phyloP scores from a whole-genome alignment of 768 basidiomycete genomes.

The Boletus coccyginus region DNA sequence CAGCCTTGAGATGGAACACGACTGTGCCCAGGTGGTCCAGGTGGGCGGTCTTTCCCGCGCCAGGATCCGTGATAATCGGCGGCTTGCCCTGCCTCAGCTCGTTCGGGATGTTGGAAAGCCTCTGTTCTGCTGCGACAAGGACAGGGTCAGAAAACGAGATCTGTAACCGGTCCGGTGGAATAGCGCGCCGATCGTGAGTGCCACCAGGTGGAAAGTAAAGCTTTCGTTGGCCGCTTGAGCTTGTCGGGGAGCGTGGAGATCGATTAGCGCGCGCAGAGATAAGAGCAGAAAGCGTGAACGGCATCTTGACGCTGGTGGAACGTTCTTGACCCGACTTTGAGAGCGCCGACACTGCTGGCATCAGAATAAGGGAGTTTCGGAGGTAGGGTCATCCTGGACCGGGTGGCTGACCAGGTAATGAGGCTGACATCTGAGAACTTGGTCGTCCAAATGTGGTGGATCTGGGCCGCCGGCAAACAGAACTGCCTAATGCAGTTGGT shows the following conservation, averaged over 20 bases:
- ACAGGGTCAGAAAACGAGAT: constrained; percentile 24
- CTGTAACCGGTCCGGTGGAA: constrained; percentile 15
- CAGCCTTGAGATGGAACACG: neutral
- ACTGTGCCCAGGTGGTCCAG: neutral
- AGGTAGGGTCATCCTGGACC: neutral
- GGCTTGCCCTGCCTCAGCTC: neutral
- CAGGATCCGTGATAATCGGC: neutral
- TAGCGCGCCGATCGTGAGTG: constrained; percentile 6
- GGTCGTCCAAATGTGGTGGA: neutral
- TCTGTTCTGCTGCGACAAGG: constrained; percentile 18
- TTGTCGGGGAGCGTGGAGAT: neutral
- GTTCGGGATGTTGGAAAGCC: constrained; percentile 1
- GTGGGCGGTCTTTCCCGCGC: neutral
- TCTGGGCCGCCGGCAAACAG: neutral
- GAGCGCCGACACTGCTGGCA: neutral
- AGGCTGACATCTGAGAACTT: constrained; percentile 8
- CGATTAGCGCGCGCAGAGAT: neutral
- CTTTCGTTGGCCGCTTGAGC: neutral
- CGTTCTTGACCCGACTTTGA: neutral
- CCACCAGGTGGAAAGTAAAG: constrained; percentile 15
- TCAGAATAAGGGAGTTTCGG: neutral
- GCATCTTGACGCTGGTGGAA: constrained; percentile 14
- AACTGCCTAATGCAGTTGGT: neutral
- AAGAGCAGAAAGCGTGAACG: neutral
- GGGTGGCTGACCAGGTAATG: constrained; percentile 7